Conservation (phyloP, 2,329 filamentous ascomycete species). For the Cadophora sp. region DNA sequence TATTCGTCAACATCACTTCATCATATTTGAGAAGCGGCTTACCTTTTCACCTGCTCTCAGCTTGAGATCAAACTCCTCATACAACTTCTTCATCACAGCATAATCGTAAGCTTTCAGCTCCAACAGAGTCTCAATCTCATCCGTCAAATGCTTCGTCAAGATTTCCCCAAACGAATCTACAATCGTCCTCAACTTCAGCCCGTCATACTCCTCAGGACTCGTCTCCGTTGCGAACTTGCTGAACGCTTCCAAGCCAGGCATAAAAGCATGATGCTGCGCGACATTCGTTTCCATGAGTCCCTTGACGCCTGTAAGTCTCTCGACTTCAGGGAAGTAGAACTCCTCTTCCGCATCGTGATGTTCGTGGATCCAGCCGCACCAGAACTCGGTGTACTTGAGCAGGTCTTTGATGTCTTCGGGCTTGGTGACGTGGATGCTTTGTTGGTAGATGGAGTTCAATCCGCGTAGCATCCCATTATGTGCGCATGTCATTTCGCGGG, state of each 20-base stretch:
- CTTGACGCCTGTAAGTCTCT: constrained; percentile 44
- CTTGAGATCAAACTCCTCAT: constrained; percentile 23
- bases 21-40: neutral
- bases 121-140: constrained; percentile 50
- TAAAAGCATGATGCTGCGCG: constrained; percentile 50
- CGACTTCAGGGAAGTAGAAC: constrained; percentile 48
- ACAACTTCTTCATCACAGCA: constrained; percentile 28
- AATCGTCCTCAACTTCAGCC: constrained; percentile 41
- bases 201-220: constrained; percentile 42
- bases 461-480: constrained; percentile 48
- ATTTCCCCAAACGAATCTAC: constrained; percentile 47
- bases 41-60: constrained; percentile 27
- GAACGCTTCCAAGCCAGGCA: constrained; percentile 45
- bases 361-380: constrained; percentile 41
- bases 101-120: constrained; percentile 45
- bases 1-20: neutral
- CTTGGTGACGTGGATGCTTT: constrained; percentile 47
- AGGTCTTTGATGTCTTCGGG: constrained; percentile 45
- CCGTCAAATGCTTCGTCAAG: constrained; percentile 47
- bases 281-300: constrained; percentile 51
- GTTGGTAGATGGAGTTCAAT: constrained; percentile 47
- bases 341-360: constrained; percentile 51
- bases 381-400: constrained; percentile 29
- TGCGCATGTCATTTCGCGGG: constrained; percentile 44
- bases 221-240: constrained; percentile 42